Conservation (phyloP, 352 stramenopile genomes). For the Globisporangium canariense region DNA sequence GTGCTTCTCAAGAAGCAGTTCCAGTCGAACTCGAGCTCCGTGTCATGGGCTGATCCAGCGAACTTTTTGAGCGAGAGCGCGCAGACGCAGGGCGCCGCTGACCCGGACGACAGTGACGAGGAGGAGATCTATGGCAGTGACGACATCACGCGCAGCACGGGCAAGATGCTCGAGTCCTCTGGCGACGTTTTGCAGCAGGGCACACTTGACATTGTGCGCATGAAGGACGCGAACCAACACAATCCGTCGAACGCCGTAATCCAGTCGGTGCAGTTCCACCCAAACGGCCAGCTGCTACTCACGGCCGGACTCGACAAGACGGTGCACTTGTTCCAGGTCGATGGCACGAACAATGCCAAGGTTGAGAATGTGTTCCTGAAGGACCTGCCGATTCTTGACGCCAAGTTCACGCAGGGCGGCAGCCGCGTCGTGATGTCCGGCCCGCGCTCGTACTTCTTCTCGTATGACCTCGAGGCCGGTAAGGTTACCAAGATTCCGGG, state of each 20-base stretch:
- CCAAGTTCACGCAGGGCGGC: constrained; percentile 79
- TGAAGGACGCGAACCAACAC: constrained; percentile 92
- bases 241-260: constrained; percentile 81
- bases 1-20: constrained; percentile 82
- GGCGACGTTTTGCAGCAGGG: constrained; percentile 57
- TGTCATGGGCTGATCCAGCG: constrained; percentile 72
- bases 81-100: constrained; percentile 14
- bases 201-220: constrained; percentile 60
- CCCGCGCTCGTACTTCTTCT: constrained; percentile 95
- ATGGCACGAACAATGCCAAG: constrained; percentile 86
- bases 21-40: constrained; percentile 44
- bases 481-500: constrained; percentile 89
- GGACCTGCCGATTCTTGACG: constrained; percentile 86
- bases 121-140: constrained; percentile 43
- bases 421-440: constrained; percentile 90
- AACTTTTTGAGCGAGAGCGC: constrained; percentile 50
- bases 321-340: constrained; percentile 91
- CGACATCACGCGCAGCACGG: constrained; percentile 46
- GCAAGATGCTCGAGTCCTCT: constrained; percentile 49
- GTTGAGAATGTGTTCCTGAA: constrained; percentile 89
- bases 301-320: constrained; percentile 92
- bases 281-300: constrained; percentile 83
- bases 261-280: constrained; percentile 88
- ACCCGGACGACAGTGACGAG: constrained; percentile 59
- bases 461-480: constrained; percentile 93